Evolutionary conservation across 768 basidiomycete species (phyloP), one percentile per base, ranked within the genome.

Genomic region (Sarcomyxa edulis): DNA sequence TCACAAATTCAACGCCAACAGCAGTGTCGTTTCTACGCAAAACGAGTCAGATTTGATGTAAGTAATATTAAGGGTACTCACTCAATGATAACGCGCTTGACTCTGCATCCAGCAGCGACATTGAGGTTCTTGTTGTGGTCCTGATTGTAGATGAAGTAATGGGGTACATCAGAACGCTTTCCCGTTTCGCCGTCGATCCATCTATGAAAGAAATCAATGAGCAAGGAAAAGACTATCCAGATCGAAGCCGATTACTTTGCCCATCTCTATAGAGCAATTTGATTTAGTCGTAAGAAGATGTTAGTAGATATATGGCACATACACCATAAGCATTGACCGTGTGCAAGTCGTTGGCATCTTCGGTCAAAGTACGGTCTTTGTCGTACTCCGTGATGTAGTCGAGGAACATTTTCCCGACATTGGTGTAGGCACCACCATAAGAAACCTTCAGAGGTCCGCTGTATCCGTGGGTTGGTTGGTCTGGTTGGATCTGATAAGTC

Each of bases 281-380:
- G 12, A 28, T 18, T 28, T 38, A n/a, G n/a, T n/a, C n/a, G n/a
- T n/a, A n/a, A n/a, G n/a, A n/a, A n/a, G n/a, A n/a, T n/a, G n/a
- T n/a, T n/a, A n/a, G n/a, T n/a, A n/a, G n/a, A n/a, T n/a, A n/a
- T n/a, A n/a, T n/a, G n/a, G n/a, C n/a, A n/a, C n/a, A n/a, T n/a
- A n/a, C n/a, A n/a, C n/a, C n/a, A n/a, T n/a, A n/a, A n/a, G n/a
- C n/a, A n/a, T n/a, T n/a, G n/a, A n/a, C n/a, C n/a, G n/a, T n/a
- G n/a, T n/a, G n/a, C n/a, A n/a, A n/a, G n/a, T n/a, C 65, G 47
- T 78, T 80, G 21, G 54, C 48, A 48, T 81, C 79, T 0, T 74
- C 59, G 3, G 64, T 62, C 3, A 43, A 50, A 3, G 53, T 55
- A 10, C 77, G 71, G 6, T 54, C 58, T n/a, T 65, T 62, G 52